A percentile compares a stretch with the other conserved stretches of the same genome.
Conservation (phyloP, 2,329 filamentous ascomycete genomes). For the Beauveria scarabaeidicola region DNA sequence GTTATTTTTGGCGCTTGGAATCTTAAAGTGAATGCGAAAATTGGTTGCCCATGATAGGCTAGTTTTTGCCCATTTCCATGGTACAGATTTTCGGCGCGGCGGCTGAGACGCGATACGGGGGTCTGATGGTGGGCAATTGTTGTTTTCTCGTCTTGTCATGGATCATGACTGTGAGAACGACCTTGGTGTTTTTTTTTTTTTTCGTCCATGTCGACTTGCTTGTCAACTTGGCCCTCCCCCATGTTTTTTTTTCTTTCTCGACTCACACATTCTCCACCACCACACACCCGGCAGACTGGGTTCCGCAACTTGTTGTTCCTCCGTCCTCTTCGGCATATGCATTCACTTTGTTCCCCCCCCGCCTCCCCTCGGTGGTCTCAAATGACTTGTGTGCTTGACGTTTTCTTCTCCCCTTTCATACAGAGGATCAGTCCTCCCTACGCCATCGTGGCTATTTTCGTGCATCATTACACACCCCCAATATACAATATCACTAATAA, state of each 20-base stretch:
- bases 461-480: neutral
- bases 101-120: neutral
- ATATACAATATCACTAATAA: neutral
- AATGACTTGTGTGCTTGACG: neutral
- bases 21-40: conserved; percentile 13
- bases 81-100: neutral
- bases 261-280: neutral
- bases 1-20: conserved; percentile 12
- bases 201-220: neutral
- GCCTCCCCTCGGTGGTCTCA: neutral
- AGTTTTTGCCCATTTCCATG: conserved; percentile 11
- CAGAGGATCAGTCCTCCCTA: neutral
- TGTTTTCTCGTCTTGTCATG: neutral
- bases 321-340: neutral
- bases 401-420: neutral
- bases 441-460: neutral
- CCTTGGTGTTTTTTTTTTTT: conserved; percentile 7
- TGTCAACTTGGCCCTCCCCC: too few relatives aligned
- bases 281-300: neutral
- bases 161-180: conserved; percentile 1
- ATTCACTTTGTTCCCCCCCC: conserved; percentile 8
- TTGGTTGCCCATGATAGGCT: conserved; percentile 11
- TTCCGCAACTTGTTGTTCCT: conserved; percentile 4
- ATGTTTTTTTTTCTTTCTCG: neutral
- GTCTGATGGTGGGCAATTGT: conserved; percentile 7